phyloP scores from a whole-genome alignment of 2,329 filamentous ascomycete genomes.

The Colletotrichum graminicola region DNA sequence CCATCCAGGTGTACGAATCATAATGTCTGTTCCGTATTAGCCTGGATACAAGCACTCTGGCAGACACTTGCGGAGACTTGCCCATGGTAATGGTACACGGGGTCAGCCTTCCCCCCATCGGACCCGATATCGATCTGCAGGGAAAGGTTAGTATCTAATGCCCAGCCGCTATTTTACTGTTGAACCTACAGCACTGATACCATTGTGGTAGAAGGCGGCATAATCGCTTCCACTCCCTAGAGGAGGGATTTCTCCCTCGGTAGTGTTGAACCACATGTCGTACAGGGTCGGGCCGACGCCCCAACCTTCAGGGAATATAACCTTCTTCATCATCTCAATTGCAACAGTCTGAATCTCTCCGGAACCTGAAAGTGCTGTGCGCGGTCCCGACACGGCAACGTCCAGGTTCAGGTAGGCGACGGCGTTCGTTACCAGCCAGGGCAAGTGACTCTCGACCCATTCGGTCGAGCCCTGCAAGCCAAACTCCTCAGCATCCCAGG shows the following conservation, averaged over 20 bases:
- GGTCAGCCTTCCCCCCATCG: slow-evolving; percentile 33
- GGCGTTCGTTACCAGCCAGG: slow-evolving; percentile 27
- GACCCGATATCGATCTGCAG: slow-evolving; percentile 29
- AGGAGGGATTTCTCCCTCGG: slow-evolving; percentile 26
- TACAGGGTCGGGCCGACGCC: slow-evolving; percentile 33
- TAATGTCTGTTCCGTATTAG: slow-evolving; percentile 23
- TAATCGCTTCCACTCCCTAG: slow-evolving; percentile 30
- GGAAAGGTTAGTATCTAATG: background rate
- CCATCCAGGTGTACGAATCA: slow-evolving; percentile 62
- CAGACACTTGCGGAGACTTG: background rate
- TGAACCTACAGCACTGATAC: slow-evolving; percentile 25
- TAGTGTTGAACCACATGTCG: slow-evolving; percentile 38
- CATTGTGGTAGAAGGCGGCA: slow-evolving; percentile 33
- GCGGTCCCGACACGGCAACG: slow-evolving; percentile 59
- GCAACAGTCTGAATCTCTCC: slow-evolving; percentile 32
- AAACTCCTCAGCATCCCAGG: slow-evolving; percentile 54
- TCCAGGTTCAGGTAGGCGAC: slow-evolving; percentile 63
- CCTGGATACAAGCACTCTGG: background rate
- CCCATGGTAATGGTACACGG: slow-evolving; percentile 36
- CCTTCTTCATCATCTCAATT: slow-evolving; percentile 38
- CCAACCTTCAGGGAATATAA: slow-evolving; percentile 34
- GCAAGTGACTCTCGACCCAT: slow-evolving; percentile 34
- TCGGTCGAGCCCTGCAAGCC: slow-evolving; percentile 35
- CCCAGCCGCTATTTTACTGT: background rate
- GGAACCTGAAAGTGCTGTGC: slow-evolving; percentile 51